Base-by-base conservation (phyloP, 495 filamentous ascomycete species). In the Trichoderma parareesei region DNA sequence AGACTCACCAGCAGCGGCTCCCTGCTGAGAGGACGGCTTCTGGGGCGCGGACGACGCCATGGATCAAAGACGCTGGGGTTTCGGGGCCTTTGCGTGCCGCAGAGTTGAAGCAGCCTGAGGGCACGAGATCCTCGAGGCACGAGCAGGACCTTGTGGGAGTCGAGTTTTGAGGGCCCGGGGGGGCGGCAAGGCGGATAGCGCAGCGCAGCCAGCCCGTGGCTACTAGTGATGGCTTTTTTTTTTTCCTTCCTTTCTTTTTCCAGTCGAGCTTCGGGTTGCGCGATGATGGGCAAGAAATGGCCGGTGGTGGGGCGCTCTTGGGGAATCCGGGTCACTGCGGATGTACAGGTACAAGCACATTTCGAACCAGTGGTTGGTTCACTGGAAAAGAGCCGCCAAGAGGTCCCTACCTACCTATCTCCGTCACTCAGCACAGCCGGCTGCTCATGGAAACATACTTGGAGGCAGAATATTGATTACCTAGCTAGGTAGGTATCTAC, bases 161-260 rank as follows among this genome's bases (percentile, higher is more conserved):
- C 14, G 37, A 57, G 53, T 57, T 57, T 57, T 57, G 53, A 57
- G 53, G 53, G 53, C 53, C 53, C 27, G 53, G 53, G 27, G 27
- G 27, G 27, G 27, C 27, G 27, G 27, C 27, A 27, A 27, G 27
- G 53, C 53, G 53, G 53, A 27, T 57, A 57, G 53, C 53, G 53
- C 53, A 35, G 46, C 46, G 46, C 46, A 49, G n/a, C 27, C 27
- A 20, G 53, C 53, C 53, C 14, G 53, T 57, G 53, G 53, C 53
- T 14, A 35, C 53, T 14, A 35, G 53, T 27, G 53, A 57, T 7
- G 9, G 33, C 53, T 35, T 37, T 57, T 57, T 57, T 37, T 33
- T 57, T 38, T 27, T 35, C 9, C 46, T 57, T 10, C 6, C 9
- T 10, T 37, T 57, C 53, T 27, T 27, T 27, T 27, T 27, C 27